phyloP scores from a whole-genome alignment of 768 basidiomycete species.

The Xanthoconium stramineum region DNA sequence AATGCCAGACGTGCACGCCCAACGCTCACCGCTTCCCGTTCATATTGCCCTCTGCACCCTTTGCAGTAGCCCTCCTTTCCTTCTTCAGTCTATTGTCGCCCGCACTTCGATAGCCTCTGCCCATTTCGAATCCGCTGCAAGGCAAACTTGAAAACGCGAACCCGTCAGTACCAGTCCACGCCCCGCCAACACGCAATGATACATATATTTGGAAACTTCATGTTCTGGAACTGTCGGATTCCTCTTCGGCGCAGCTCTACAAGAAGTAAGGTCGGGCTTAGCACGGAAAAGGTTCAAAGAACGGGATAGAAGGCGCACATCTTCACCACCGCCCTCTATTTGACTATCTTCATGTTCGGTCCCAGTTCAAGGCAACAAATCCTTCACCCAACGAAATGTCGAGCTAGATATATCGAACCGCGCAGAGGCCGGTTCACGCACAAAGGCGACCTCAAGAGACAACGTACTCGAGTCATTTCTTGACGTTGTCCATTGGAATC shows the following conservation, averaged over 20 bases:
- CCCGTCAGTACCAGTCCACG: no score
- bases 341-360: constrained; percentile 41
- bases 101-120: constrained; percentile 37
- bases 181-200: background rate
- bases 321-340: constrained; percentile 56
- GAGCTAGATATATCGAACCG: constrained; percentile 46
- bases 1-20: no score
- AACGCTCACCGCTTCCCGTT: no score
- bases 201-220: constrained; percentile 82
- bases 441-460: background rate
- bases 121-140: constrained; percentile 49
- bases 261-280: constrained; percentile 21
- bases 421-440: constrained; percentile 2
- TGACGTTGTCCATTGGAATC: constrained; percentile 96
- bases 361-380: constrained; percentile 97
- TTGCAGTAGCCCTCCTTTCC: constrained; percentile 30
- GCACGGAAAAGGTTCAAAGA: constrained; percentile 20
- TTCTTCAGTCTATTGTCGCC: constrained; percentile 51
- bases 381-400: constrained; percentile 96
- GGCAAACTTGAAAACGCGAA: background rate
- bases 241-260: no score
- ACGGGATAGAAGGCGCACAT: constrained; percentile 43
- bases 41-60: background rate
- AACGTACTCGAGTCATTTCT: constrained; percentile 94
- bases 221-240: constrained; percentile 42